Base-by-base conservation (phyloP, 768 basidiomycete species). In the Floccularia luteovirens region DNA sequence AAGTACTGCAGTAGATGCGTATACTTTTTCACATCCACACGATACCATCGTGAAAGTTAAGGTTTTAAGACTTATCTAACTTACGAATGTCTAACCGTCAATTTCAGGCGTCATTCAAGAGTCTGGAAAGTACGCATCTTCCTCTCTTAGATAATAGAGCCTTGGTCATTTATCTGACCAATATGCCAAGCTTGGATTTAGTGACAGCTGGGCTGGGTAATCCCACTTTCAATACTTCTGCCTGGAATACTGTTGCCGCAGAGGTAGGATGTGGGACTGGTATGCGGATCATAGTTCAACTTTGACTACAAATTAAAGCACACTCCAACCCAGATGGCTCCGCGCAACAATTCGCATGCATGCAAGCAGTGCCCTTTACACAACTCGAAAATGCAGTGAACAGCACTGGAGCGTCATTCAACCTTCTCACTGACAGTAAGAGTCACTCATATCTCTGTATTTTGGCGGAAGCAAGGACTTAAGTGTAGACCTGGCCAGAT, bases 311-410 rank as follows among this genome's bases (percentile, higher is more conserved):
- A 13, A 3, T 32, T 19, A 3, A 13, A n/a, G 33, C 7, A 28
- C n/a, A 13, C 8, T 17, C 1, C 27, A n/a, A 13, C 6, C 14
- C 5, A 53, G 51, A 36, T 16, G 43, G 51, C 5, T 46, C 57
- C 36, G 48, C 48, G 19, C 46, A 52, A 11, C 65, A 67, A 35
- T 41, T 65, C 5, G 33, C 52, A 7, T 67, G 65, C 38, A 65
- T 65, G 65, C 55, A 61, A 43, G 45, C 48, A 8, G 54, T 61
- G 3, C 53, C 63, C 10, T 53, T 42, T 41, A 47, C 49, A 4
- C 56, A 44, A 20, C 43, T 67, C 10, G 58, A 62, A 36, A 49
- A 59, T 36, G 61, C 59, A 0, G 59, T 62, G 1, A 54, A 58
- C 28, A 56, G 42, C 17, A 55, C 56, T 1, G 53, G 50, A 31